Evolutionary conservation across 176 grass and related monocot genomes (phyloP).

Genomic region (Lolium multiflorum): DNA sequence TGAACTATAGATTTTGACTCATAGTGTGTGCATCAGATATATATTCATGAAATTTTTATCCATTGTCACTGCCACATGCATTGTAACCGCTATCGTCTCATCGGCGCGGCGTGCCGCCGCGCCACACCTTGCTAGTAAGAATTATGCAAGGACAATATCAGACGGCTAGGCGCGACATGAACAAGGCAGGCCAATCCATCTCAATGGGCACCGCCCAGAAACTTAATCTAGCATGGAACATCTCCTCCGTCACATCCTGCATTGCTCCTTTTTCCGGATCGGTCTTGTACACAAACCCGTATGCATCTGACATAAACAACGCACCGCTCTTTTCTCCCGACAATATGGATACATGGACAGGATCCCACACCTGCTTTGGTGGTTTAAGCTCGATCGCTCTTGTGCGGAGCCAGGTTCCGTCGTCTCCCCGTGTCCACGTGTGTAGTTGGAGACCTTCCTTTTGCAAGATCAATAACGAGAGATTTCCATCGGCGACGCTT

Average conservation of each 20-base stretch:
- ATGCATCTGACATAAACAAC: not conserved
- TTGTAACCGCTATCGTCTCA: too few species aligned
- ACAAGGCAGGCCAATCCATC: not conserved
- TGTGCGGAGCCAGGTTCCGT: not conserved
- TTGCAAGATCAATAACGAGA: not conserved
- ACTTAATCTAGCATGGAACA: not conserved
- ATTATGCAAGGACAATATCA: too few species aligned
- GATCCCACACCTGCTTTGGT: not conserved
- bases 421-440: not conserved
- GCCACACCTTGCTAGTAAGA: too few species aligned
- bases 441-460: not conserved
- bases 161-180: not conserved
- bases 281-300: not conserved
- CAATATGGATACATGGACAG: not conserved
- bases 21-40: too few species aligned
- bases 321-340: not conserved
- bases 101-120: too few species aligned
- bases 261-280: not conserved
- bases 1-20: too few species aligned
- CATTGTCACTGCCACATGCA: too few species aligned
- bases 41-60: too few species aligned
- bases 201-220: not conserved
- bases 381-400: not conserved
- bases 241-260: not conserved
- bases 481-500: too few species aligned